These are phyloP conservation scores for Eremothecium sinecaudum DNA, from an alignment of 1,139 yeast genomes.

Conservation along the genomic window DNA sequence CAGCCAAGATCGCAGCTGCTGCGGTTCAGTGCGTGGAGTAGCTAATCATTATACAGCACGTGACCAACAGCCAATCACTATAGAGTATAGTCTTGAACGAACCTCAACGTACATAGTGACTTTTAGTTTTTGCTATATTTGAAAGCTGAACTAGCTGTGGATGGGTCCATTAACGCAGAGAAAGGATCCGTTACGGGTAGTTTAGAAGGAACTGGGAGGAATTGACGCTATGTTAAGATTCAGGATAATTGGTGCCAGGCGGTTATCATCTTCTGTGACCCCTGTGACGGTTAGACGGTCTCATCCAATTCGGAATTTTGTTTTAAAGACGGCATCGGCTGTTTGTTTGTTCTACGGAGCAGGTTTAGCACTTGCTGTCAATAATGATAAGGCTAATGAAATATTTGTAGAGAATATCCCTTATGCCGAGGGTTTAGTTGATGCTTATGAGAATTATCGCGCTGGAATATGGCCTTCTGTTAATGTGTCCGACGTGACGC, in stretches of 20 bases:
- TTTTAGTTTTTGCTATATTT: too few species aligned
- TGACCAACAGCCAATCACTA: conserved; percentile 4
- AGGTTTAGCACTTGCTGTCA: conserved; percentile 37
- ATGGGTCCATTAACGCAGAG: too few species aligned
- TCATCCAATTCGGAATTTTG: conserved; percentile 31
- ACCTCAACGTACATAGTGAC: too few species aligned
- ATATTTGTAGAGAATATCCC: conserved; percentile 54
- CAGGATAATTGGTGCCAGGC: conserved; percentile 1
- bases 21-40: too few species aligned
- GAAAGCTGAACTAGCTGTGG: too few species aligned
- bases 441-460: conserved; percentile 39
- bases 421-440: conserved; percentile 44
- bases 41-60: too few species aligned
- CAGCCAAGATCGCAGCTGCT: too few species aligned
- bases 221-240: background rate
- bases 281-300: conserved; percentile 10
- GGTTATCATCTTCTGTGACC: conserved; percentile 8
- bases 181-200: too few species aligned
- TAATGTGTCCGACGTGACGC: conserved; percentile 24
- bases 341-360: conserved; percentile 36
- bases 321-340: conserved; percentile 32
- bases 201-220: too few species aligned
- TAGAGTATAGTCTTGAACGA: too few species aligned
- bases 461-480: conserved; percentile 8
- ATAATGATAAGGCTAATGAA: conserved; percentile 39